Conservation (phyloP, 2,329 filamentous ascomycete genomes). For the Phialophora expanda region DNA sequence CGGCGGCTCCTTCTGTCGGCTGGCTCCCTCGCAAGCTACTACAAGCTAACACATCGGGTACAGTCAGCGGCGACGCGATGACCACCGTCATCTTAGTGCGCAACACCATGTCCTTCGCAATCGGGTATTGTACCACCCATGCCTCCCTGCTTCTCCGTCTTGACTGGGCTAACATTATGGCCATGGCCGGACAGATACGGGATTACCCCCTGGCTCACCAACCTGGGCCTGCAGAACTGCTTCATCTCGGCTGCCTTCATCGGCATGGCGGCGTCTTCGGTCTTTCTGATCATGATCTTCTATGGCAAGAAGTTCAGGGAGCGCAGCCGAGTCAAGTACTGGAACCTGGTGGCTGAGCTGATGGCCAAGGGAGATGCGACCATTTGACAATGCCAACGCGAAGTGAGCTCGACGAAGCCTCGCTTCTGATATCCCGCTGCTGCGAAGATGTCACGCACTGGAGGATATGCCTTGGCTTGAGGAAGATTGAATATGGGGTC, state of each 20-base stretch:
- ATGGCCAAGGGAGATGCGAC: constrained; percentile 22
- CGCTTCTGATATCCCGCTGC: not conserved
- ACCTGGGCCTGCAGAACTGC: constrained; percentile 50
- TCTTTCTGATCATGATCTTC: constrained; percentile 49
- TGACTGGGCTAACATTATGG: not conserved
- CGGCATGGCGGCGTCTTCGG: constrained; percentile 46
- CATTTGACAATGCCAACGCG: not conserved
- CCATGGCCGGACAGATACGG: constrained; percentile 46
- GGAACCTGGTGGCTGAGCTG: constrained; percentile 43
- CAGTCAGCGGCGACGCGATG: constrained; percentile 55
- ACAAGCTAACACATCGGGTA: not conserved
- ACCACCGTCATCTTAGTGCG: constrained; percentile 57
- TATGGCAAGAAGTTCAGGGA: constrained; percentile 47
- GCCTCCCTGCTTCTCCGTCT: not conserved
- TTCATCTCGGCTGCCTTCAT: constrained; percentile 50
- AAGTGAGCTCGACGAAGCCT: not conserved
- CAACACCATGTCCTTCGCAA: constrained; percentile 58
- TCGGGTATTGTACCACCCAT: constrained; percentile 40
- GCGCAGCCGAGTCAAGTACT: constrained; percentile 46
- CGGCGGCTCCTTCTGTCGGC: not conserved
- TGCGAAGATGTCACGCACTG: too few relatives aligned
- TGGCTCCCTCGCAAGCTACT: not conserved
- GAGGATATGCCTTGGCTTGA: not conserved
- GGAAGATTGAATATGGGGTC: not conserved
- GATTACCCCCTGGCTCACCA: constrained; percentile 51